Evolutionary conservation across 305 asterid species (phyloP).

Genomic region (Fraxinus sp.): DNA sequence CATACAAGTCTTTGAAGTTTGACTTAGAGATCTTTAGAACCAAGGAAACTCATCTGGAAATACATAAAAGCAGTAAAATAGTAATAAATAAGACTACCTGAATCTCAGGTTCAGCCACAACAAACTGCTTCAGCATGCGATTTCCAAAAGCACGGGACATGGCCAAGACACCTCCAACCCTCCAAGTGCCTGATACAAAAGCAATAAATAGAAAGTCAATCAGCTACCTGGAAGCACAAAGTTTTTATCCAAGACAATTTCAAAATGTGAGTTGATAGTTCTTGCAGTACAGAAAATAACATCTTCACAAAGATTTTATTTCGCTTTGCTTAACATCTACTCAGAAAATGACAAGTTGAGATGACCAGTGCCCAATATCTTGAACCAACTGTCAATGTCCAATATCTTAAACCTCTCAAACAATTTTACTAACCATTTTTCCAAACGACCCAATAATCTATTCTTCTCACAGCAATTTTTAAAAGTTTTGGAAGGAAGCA

Average conservation of each 20-base stretch:
- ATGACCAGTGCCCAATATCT: not conserved
- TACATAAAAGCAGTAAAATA: not conserved
- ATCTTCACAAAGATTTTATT: not conserved
- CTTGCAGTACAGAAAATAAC: not conserved
- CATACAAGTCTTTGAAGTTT: not conserved
- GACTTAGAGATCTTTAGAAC: not conserved
- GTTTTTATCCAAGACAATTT: not conserved
- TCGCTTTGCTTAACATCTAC: not conserved
- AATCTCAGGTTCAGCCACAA: constrained; percentile 98
- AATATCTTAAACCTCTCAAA: not conserved
- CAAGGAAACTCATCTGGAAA: not conserved
- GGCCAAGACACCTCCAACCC: constrained; percentile 99
- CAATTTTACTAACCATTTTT: not conserved
- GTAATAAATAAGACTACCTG: constrained; percentile 51
- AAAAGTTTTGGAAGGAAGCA: not conserved
- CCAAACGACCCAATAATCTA: not conserved
- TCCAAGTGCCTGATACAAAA: constrained; percentile 83
- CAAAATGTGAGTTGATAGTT: not conserved
- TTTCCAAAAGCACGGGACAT: constrained; percentile 99
- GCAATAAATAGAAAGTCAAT: constrained; percentile 3
- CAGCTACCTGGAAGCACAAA: constrained; percentile 6
- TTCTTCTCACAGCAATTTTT: not conserved
- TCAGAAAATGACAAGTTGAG: not conserved
- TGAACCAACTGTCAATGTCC: not conserved
- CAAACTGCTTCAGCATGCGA: constrained; percentile 96